phyloP scores from a whole-genome alignment of 208 protist genomes.

The Porcisia deanei region DNA sequence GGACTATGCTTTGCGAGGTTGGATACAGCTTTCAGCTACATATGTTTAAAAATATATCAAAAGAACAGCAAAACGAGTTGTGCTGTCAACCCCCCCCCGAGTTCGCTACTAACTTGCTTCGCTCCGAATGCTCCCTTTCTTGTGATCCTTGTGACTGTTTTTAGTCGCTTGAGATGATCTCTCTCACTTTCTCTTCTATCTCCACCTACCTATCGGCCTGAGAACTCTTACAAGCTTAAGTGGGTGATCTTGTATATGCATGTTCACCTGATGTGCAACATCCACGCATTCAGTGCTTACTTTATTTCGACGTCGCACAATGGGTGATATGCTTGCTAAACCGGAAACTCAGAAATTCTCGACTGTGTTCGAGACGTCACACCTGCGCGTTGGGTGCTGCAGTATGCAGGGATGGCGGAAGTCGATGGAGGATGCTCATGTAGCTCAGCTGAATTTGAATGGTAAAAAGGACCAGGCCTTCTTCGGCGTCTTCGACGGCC shows the following conservation, averaged over 20 bases:
- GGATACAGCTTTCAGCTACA: background rate
- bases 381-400: constrained; percentile 83
- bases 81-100: no score
- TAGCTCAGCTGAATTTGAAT: constrained; percentile 80
- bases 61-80: no score
- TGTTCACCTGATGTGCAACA: constrained; percentile 10
- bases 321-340: constrained; percentile 87
- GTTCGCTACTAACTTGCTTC: no score
- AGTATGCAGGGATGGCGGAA: constrained; percentile 93
- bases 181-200: background rate
- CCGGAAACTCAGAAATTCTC: constrained; percentile 92
- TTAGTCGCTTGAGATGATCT: background rate
- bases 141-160: background rate
- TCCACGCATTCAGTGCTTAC: constrained; percentile 16
- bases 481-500: constrained; percentile 92
- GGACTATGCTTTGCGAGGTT: no score
- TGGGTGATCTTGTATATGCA: constrained; percentile 11
- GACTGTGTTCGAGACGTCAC: constrained; percentile 83
- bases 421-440: constrained; percentile 92
- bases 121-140: background rate
- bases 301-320: constrained; percentile 29
- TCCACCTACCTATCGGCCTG: background rate
- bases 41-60: no score
- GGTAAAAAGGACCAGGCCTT: constrained; percentile 72
- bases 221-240: background rate